Conservation (phyloP, 1,284 basidiomycete genomes). For the Thelephora terrestris region DNA sequence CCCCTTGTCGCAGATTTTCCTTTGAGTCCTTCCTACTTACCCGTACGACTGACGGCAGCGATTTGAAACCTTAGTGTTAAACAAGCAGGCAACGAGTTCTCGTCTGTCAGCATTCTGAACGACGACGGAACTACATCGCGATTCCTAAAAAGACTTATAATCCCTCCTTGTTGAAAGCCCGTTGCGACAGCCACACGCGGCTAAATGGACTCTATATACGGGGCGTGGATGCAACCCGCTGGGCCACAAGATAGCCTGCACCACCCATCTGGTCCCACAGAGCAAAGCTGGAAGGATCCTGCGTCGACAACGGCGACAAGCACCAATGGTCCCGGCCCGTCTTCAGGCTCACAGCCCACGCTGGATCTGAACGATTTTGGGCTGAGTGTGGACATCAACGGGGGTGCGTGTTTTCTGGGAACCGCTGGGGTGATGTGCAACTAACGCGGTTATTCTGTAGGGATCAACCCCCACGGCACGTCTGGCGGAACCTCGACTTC, state of each 20-base stretch:
- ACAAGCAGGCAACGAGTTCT: no score
- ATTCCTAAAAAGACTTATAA: no score
- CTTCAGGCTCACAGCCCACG: slow-evolving; percentile 19
- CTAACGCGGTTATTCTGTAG: slow-evolving; percentile 10
- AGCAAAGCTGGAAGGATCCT: slow-evolving; percentile 40
- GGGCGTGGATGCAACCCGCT: slow-evolving; percentile 44
- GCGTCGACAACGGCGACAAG: slow-evolving; percentile 17
- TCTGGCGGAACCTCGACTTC: slow-evolving; percentile 16
- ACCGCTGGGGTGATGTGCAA: slow-evolving; percentile 11
- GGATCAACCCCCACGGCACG: not conserved
- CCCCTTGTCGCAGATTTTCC: no score
- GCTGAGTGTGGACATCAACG: slow-evolving; percentile 17
- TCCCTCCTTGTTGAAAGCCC: no score
- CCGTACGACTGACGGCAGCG: no score
- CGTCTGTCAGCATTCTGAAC: no score
- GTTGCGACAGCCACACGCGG: no score
- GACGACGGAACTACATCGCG: no score
- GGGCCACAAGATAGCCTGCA: slow-evolving; percentile 31
- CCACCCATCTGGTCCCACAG: slow-evolving; percentile 22
- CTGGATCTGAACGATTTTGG: slow-evolving; percentile 34
- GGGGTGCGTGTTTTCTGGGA: slow-evolving; percentile 20
- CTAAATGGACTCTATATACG: slow-evolving; percentile 42
- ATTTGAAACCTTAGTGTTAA: no score
- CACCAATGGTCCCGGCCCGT: slow-evolving; percentile 19
- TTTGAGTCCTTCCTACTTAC: no score